Conservation (phyloP, 106 monocot species). For the Xerophyta viscosa region DNA sequence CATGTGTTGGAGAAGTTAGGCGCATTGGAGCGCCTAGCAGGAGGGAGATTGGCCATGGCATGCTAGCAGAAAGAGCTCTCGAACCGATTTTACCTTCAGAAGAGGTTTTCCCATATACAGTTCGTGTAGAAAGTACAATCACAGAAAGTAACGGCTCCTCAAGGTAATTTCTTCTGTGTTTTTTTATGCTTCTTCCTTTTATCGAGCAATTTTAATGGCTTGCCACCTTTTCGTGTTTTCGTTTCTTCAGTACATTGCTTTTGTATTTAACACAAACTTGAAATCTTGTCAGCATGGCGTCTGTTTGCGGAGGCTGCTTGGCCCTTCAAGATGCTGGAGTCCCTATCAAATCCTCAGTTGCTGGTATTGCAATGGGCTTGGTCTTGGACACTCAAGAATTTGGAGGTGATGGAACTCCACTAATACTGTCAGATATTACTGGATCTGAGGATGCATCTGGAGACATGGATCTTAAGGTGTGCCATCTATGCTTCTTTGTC, state of each 20-base stretch:
- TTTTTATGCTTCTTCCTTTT: too few relatives aligned
- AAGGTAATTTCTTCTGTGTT: conserved; percentile 35
- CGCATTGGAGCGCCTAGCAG: conserved; percentile 88
- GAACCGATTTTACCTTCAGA: conserved; percentile 92
- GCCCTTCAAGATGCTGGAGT: conserved; percentile 96
- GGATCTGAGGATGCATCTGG: conserved; percentile 98
- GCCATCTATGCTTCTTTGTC: too few relatives aligned
- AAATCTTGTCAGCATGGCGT: conserved; percentile 72
- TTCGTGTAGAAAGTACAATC: conserved; percentile 98
- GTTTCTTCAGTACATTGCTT: too few relatives aligned
- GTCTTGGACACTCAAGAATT: conserved; percentile 93
- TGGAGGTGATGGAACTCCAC: conserved; percentile 90
- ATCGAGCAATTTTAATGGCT: too few relatives aligned
- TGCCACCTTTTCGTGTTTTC: too few relatives aligned
- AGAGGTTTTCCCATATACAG: conserved; percentile 87
- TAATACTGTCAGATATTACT: conserved; percentile 93
- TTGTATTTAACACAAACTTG: conserved; percentile 12
- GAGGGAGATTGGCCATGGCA: conserved; percentile 96
- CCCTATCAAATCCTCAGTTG: conserved; percentile 76
- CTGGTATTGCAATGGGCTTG: conserved; percentile 98
- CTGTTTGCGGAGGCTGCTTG: conserved; percentile 95
- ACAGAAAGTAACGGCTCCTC: conserved; percentile 99
- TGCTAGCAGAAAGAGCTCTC: conserved; percentile 92
- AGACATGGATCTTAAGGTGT: conserved; percentile 97
- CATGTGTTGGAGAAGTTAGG: conserved; percentile 92